Percentiles rank a stretch among this genome's conserved stretches.
Evolutionary conservation across 208 protist species (phyloP).

Genomic region (Leptomonas seymouri): DNA sequence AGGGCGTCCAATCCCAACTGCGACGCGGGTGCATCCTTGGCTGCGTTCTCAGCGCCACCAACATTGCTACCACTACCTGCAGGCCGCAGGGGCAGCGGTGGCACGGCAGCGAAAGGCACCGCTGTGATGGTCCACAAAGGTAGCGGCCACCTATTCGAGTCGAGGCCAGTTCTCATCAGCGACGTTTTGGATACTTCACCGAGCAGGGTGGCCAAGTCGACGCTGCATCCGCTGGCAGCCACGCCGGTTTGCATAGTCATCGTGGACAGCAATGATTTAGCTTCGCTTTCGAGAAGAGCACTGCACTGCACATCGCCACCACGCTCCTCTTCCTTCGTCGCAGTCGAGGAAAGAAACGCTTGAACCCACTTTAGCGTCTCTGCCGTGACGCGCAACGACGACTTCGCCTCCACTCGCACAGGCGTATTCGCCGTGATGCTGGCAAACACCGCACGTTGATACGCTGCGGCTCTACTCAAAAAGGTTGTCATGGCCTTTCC

Average conservation of each 20-base stretch:
- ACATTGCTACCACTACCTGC: background rate
- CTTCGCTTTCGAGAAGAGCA: no score
- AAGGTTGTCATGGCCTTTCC: conserved; percentile 21
- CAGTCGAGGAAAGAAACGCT: conserved; percentile 11
- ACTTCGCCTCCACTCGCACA: background rate
- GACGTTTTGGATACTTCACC: conserved; percentile 10
- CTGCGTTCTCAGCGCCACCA: background rate
- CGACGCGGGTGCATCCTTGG: background rate
- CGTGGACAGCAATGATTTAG: background rate
- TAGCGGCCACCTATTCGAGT: conserved; percentile 17
- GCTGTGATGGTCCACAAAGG: conserved; percentile 21
- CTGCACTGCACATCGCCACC: background rate
- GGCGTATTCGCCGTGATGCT: background rate
- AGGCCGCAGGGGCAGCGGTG: conserved; percentile 16
- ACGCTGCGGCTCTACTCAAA: conserved; percentile 16
- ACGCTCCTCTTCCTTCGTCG: background rate
- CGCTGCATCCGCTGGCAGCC: background rate
- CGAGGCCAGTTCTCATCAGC: background rate
- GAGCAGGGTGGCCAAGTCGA: background rate
- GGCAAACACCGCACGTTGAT: conserved; percentile 17
- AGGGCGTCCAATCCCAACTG: background rate
- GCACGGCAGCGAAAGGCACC: conserved; percentile 21
- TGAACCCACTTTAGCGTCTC: conserved; percentile 24
- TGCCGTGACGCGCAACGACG: conserved; percentile 17
- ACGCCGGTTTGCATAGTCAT: background rate